A percentile compares a stretch with the other conserved stretches of the same genome.
Conservation (phyloP, 2,329 filamentous ascomycete species). For the Elsinoe necatrix region DNA sequence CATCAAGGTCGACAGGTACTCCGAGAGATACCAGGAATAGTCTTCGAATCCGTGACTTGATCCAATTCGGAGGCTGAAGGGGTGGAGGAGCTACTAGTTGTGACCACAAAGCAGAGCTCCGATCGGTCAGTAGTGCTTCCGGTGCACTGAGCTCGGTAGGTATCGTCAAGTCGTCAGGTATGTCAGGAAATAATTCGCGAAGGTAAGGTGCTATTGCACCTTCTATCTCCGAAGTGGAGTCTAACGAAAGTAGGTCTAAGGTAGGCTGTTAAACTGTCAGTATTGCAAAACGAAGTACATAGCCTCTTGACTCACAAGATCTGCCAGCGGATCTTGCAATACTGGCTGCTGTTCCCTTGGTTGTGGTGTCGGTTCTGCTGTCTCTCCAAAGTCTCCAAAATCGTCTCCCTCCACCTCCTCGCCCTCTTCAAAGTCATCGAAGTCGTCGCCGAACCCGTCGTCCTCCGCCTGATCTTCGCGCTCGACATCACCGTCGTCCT, state of each 20-base stretch:
- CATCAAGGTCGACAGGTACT: constrained; percentile 91
- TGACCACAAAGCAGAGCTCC: constrained; percentile 87
- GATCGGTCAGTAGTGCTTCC: constrained; percentile 63
- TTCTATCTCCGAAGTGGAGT: constrained; percentile 48
- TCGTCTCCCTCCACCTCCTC: constrained; percentile 38
- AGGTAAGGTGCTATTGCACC: constrained; percentile 58
- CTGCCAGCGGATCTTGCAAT: constrained; percentile 33
- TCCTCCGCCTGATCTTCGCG: constrained; percentile 31
- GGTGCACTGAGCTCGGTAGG: constrained; percentile 25
- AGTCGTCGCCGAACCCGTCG: constrained; percentile 62
- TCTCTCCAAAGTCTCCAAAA: constrained; percentile 45
- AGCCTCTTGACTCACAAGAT: constrained; percentile 47
- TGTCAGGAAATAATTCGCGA: constrained; percentile 53
- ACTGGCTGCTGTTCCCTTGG: constrained; percentile 11
- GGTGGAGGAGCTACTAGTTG: constrained; percentile 92
- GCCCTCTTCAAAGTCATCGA: constrained; percentile 54
- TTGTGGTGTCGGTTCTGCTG: constrained; percentile 22
- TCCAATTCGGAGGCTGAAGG: constrained; percentile 94
- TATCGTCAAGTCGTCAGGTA: constrained; percentile 32
- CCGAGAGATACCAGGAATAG: constrained; percentile 93
- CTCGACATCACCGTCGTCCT: constrained; percentile 29
- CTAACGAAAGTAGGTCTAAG: constrained; percentile 10
- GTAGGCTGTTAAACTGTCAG: constrained; percentile 27
- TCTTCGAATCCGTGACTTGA: constrained; percentile 85
- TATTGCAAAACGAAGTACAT: too few species aligned